These are phyloP conservation scores for Paraphoma chrysanthemicola DNA, from an alignment of 2,329 filamentous ascomycete species.

Conservation along the genomic window DNA sequence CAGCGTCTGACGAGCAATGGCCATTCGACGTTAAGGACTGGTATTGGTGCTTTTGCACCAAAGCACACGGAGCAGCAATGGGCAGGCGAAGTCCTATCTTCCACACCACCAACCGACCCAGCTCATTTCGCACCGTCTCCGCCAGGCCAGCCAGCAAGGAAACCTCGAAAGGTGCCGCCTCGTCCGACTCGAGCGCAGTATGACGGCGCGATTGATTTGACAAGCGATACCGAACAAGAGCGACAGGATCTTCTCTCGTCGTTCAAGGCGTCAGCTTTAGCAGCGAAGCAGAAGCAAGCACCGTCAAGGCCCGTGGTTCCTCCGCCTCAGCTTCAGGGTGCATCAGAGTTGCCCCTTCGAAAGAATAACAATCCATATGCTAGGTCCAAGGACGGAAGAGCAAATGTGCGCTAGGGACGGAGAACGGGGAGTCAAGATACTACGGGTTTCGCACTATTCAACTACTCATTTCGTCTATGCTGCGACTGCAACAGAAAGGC, in stretches of 20 bases:
- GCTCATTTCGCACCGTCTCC: background rate
- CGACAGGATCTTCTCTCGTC: constrained; percentile 16
- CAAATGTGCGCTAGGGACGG: background rate
- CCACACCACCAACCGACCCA: background rate
- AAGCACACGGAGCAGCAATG: constrained; percentile 4
- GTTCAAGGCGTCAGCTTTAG: constrained; percentile 12
- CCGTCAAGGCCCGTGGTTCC: background rate
- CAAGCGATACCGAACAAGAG: constrained; percentile 18
- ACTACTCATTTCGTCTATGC: too few species aligned
- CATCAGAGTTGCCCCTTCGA: background rate
- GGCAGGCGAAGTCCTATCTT: constrained; percentile 2
- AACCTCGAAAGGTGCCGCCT: background rate
- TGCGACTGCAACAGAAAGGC: too few species aligned
- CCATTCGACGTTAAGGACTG: background rate
- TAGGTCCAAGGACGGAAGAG: background rate
- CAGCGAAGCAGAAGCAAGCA: background rate
- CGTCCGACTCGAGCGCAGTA: background rate
- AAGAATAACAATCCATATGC: constrained; percentile 2
- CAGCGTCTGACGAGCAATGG: background rate
- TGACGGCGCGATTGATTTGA: constrained; percentile 22
- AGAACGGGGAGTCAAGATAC: too few species aligned
- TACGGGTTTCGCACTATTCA: too few species aligned
- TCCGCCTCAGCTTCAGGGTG: background rate
- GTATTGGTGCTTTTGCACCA: background rate
- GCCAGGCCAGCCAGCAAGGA: background rate